Conservation (phyloP, 257 asterid species). For the Pogostemon cablin region DNA sequence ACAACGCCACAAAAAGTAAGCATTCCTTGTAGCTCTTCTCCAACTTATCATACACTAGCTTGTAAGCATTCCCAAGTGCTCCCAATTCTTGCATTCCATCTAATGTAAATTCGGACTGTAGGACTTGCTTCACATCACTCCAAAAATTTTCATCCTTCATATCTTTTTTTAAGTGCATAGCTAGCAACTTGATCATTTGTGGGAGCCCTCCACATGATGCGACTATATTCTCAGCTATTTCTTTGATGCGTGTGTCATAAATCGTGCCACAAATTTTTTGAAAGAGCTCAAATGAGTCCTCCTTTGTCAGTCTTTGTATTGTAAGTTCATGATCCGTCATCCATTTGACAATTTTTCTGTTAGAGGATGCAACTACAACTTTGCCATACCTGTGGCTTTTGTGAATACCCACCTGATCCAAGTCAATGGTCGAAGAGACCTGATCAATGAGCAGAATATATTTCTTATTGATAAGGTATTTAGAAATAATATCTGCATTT, state of each 20-base stretch:
- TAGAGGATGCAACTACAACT: slow-evolving; percentile 25
- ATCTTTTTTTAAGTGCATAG: slow-evolving; percentile 16
- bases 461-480: background rate
- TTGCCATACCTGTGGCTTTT: slow-evolving; percentile 23
- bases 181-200: slow-evolving; percentile 30
- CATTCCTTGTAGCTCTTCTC: slow-evolving; percentile 13
- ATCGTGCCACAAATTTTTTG: background rate
- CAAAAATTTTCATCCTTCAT: background rate
- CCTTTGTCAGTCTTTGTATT: background rate
- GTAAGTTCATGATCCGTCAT: slow-evolving; percentile 17
- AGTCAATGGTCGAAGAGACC: background rate
- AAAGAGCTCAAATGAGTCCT: slow-evolving; percentile 21
- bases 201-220: slow-evolving; percentile 33
- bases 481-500: slow-evolving; percentile 26
- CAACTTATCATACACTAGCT: slow-evolving; percentile 20
- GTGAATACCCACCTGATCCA: slow-evolving; percentile 10
- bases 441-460: slow-evolving; percentile 30
- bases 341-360: background rate
- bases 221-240: slow-evolving; percentile 7
- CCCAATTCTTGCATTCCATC: background rate
- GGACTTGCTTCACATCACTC: background rate
- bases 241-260: background rate
- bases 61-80: slow-evolving; percentile 7
- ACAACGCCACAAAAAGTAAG: slow-evolving; percentile 25
- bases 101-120: background rate